Percentiles rank a stretch among this genome's conserved stretches.
Evolutionary conservation across 306 rosid species (phyloP).

Genomic region (Dryas alaskensis): DNA sequence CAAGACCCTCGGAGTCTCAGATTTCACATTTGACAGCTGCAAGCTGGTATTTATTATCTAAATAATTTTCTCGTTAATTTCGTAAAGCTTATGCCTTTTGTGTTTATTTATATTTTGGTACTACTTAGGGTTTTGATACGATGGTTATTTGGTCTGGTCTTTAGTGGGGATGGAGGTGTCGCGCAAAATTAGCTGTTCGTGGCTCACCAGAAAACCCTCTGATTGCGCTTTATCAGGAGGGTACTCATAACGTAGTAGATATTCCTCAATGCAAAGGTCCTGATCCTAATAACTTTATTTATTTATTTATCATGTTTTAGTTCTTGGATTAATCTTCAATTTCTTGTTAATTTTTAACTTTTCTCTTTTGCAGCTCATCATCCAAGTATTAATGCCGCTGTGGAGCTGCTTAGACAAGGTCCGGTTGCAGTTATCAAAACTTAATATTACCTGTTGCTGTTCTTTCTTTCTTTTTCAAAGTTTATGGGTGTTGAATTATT

Average conservation of each 20-base stretch:
- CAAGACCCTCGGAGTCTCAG: constrained; percentile 53
- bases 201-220: constrained; percentile 64
- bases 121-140: background rate
- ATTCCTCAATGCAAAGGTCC: constrained; percentile 86
- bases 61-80: constrained; percentile 7
- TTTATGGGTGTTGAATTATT: background rate
- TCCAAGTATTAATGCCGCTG: constrained; percentile 87
- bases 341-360: background rate
- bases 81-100: background rate
- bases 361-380: constrained; percentile 68
- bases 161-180: constrained; percentile 97
- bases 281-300: background rate
- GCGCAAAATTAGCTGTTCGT: constrained; percentile 89
- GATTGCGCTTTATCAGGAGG: constrained; percentile 85
- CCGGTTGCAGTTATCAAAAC: background rate
- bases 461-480: background rate
- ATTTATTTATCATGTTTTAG: background rate
- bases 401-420: constrained; percentile 77
- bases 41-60: constrained; percentile 48
- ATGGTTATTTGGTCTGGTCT: background rate
- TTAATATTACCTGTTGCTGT: background rate
- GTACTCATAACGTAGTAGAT: constrained; percentile 82
- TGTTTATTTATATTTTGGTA: background rate
- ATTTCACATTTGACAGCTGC: constrained; percentile 77
- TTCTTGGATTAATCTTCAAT: background rate